These are phyloP conservation scores for Microstroma glucosiphilum DNA, from an alignment of 1,284 basidiomycete genomes.

Conservation along the genomic window DNA sequence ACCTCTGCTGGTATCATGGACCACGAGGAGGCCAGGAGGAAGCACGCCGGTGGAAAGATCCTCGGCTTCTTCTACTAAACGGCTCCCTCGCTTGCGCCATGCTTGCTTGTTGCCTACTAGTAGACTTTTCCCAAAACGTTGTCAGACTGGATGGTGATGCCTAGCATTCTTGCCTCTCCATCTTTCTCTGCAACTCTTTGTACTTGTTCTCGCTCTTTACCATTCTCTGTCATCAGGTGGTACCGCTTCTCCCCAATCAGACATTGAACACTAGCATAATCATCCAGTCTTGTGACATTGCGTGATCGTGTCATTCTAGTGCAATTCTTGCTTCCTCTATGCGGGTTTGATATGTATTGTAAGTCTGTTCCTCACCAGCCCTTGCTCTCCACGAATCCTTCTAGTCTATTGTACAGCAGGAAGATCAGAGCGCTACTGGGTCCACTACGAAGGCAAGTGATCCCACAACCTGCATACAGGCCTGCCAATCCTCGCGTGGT, in stretches of 20 bases:
- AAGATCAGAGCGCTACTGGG: slow-evolving; percentile 55
- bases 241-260: no score
- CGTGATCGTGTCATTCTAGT: no score
- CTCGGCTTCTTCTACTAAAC: slow-evolving; percentile 51
- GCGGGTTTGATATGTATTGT: no score
- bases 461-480: slow-evolving; percentile 85
- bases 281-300: no score
- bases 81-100: background rate
- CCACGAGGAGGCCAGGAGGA: slow-evolving; percentile 97
- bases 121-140: no score
- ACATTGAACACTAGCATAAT: no score
- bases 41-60: slow-evolving; percentile 87
- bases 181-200: background rate
- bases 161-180: no score
- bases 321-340: no score
- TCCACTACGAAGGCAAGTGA: slow-evolving; percentile 78
- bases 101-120: no score
- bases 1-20: slow-evolving; percentile 98
- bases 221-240: no score
- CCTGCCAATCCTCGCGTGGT: slow-evolving; percentile 70
- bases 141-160: no score
- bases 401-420: slow-evolving; percentile 10
- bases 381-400: background rate
- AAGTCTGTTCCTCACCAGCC: background rate
- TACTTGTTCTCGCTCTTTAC: slow-evolving; percentile 1